These are phyloP conservation scores for Cyberlindnera suaveolens DNA, from an alignment of 805 yeast species.

Conservation along the genomic window DNA sequence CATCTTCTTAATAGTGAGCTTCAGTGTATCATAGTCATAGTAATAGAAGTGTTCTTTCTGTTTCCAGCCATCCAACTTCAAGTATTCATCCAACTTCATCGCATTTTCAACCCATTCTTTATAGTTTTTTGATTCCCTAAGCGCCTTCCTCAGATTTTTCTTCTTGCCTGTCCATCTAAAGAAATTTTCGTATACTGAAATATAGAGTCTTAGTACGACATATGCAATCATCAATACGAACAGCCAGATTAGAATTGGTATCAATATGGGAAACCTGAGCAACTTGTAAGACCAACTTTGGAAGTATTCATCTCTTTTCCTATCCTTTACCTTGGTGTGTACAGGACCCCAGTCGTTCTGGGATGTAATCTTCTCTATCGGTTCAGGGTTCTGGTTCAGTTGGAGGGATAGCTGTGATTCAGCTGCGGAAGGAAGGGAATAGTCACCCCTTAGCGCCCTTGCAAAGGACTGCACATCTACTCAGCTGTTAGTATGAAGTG, in stretches of 20 bases:
- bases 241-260: slow-evolving; percentile 50
- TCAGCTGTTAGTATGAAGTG: not conserved
- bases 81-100: slow-evolving; percentile 43
- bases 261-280: slow-evolving; percentile 61
- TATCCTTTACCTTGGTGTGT: slow-evolving; percentile 16
- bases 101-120: slow-evolving; percentile 62
- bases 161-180: slow-evolving; percentile 59
- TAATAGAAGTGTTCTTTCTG: slow-evolving; percentile 53
- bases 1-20: slow-evolving; percentile 40
- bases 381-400: not conserved
- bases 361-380: slow-evolving; percentile 32
- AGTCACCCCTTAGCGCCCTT: slow-evolving; percentile 8
- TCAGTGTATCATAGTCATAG: slow-evolving; percentile 60
- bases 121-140: slow-evolving; percentile 45
- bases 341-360: slow-evolving; percentile 44
- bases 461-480: slow-evolving; percentile 10
- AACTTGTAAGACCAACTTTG: slow-evolving; percentile 39
- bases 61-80: slow-evolving; percentile 62
- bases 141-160: slow-evolving; percentile 38
- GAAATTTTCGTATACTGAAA: slow-evolving; percentile 54
- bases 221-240: slow-evolving; percentile 42
- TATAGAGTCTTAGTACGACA: slow-evolving; percentile 48
- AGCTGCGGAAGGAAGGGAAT: slow-evolving; percentile 1
- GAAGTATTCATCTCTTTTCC: slow-evolving; percentile 20
- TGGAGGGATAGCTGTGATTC: slow-evolving; percentile 1